Evolutionary conservation across 2,329 filamentous ascomycete species (phyloP), one percentile per base, ranked within the genome.

Genomic region (Neofusicoccum sp.): DNA sequence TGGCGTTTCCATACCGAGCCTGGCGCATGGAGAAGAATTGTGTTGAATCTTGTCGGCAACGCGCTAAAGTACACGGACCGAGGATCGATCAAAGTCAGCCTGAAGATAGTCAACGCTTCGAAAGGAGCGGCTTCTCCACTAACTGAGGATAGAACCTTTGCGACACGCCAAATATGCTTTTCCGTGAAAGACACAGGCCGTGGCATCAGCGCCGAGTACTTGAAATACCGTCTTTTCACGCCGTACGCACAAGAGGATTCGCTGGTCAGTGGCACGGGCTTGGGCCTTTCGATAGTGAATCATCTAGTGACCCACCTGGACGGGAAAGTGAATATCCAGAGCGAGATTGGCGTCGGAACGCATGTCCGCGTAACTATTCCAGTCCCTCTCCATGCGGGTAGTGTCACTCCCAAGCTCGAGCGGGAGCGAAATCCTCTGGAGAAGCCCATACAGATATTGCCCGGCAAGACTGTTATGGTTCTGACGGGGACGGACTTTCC

Each of bases 1-100:
- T 83, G 81, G 80, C 64, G 67, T 1, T 79, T 79, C 26, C 69
- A 69, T 3, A 76, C 77, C 1, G 77, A 82, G 53, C 79, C 82
- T 0, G 58, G 63, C 3, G 62, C 62, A 2, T 63, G 60, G 61
- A 61, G 57, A 54, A 38, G 64, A 3, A 63, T 65, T 16, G 61
- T 64, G 12, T 48, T 65, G 63, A 65, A 65, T 56, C 36, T 65
- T 6, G 9, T 65, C n/a, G 62, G 62, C 5, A 65, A 65, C 33
- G 57, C 64, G 4, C 54, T 66, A 3, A 66, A 66, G 44, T 66
- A 65, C 28, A 66, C 64, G 1, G 16, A 36, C 9, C 34, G 40
- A 7, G 57, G 57, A 26, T 41, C 34, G 6, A 43, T 59, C 34
- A 9, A 33, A 16, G 30, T 41, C 9, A 38, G 47, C 47, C 16